Evolutionary conservation across 75 land plant genomes (phyloP).

Genomic region (Pinus tabuliformis): DNA sequence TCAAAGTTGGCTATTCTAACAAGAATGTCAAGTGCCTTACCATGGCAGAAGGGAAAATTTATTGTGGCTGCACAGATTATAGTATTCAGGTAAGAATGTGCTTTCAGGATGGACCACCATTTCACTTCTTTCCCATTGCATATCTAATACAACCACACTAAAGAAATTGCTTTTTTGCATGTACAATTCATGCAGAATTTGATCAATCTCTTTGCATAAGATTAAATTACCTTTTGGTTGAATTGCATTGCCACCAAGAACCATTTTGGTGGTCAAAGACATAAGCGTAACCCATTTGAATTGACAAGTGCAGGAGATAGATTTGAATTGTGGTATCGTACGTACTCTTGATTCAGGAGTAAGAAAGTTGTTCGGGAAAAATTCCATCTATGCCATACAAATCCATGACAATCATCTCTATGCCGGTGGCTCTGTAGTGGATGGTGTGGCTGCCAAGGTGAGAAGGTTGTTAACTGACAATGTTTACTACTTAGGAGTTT

Average conservation of each 20-base stretch:
- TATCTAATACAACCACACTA: neutral
- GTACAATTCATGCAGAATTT: too few relatives aligned
- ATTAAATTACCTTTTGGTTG: too few relatives aligned
- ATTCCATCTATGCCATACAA: conserved; percentile 39
- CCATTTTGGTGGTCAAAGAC: too few relatives aligned
- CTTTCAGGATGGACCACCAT: neutral
- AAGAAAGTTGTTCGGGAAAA: conserved; percentile 47
- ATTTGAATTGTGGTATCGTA: conserved; percentile 20
- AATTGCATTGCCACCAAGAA: too few relatives aligned
- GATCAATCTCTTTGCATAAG: too few relatives aligned
- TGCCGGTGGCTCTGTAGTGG: conserved; percentile 53
- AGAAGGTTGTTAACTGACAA: too few relatives aligned
- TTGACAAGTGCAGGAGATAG: conserved; percentile 38
- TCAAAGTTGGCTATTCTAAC: conserved; percentile 36
- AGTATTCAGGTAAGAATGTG: conserved; percentile 41
- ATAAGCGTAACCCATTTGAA: neutral
- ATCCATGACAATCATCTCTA: conserved; percentile 37
- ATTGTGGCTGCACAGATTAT: conserved; percentile 61
- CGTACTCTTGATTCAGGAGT: conserved; percentile 41
- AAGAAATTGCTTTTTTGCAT: neutral
- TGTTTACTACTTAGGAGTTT: neutral
- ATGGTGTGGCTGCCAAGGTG: conserved; percentile 60
- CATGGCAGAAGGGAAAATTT: conserved; percentile 29
- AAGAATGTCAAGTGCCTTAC: conserved; percentile 47
- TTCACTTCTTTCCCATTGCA: neutral